Conservation (phyloP, 148 eudicot genomes). For the Rheum nobile region DNA sequence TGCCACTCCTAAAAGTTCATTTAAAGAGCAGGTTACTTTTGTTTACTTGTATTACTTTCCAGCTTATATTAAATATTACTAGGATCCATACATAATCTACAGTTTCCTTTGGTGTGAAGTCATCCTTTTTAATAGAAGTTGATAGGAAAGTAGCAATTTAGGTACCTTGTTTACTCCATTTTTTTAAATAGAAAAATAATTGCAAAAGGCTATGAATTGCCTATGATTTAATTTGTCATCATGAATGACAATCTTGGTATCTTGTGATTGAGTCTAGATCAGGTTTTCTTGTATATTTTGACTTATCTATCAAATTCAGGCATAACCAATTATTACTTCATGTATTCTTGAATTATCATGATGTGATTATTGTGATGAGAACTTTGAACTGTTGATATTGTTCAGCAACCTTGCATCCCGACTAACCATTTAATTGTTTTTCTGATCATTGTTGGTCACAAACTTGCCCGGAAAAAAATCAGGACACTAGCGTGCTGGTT, state of each 20-base stretch:
- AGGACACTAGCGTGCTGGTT: too few relatives aligned
- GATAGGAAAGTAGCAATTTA: neutral
- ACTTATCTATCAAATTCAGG: too few relatives aligned
- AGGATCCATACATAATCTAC: neutral
- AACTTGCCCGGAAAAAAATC: constrained; percentile 8
- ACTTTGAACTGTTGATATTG: neutral
- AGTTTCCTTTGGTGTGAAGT: neutral
- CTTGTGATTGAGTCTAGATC: too few relatives aligned
- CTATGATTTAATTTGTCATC: too few relatives aligned
- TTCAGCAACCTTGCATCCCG: neutral
- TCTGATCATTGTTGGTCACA: neutral
- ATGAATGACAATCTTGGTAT: too few relatives aligned
- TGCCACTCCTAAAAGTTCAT: neutral
- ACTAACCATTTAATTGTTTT: neutral
- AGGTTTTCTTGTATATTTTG: too few relatives aligned
- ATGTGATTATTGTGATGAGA: too few relatives aligned
- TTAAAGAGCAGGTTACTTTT: neutral
- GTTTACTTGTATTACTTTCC: neutral
- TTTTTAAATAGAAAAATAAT: too few relatives aligned
- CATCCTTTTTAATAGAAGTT: neutral
- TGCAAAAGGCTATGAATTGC: neutral
- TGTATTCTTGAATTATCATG: too few relatives aligned
- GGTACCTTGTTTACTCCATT: neutral
- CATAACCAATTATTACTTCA: too few relatives aligned
- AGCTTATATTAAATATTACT: neutral